Conservation (phyloP, 108 stramenopile species). For the Skeletonema costatum region DNA sequence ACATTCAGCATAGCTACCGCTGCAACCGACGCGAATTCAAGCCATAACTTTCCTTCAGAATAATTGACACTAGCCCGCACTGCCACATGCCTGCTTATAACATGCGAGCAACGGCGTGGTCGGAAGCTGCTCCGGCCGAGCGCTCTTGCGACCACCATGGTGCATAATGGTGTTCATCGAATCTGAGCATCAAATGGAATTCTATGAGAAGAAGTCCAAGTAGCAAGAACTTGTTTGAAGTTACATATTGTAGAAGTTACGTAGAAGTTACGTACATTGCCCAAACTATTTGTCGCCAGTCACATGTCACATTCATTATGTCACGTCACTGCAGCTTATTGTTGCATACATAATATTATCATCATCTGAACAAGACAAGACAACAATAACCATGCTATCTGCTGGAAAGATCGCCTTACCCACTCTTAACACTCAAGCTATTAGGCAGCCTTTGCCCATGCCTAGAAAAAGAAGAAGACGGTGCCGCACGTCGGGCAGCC, state of each 20-base stretch:
- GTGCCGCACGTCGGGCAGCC: constrained; percentile 56
- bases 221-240: too few relatives aligned
- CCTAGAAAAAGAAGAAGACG: constrained; percentile 68
- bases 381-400: constrained; percentile 7
- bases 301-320: too few relatives aligned
- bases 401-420: constrained; percentile 32
- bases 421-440: constrained; percentile 32
- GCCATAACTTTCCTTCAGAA: neutral
- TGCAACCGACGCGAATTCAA: neutral
- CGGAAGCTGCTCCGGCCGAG: neutral
- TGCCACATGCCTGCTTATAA: too few relatives aligned
- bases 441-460: constrained; percentile 68
- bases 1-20: neutral
- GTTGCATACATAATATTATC: too few relatives aligned
- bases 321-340: too few relatives aligned
- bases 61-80: neutral
- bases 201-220: too few relatives aligned
- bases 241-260: too few relatives aligned
- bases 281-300: too few relatives aligned
- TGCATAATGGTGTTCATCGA: neutral
- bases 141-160: neutral
- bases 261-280: too few relatives aligned
- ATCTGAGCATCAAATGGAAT: too few relatives aligned
- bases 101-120: too few relatives aligned
- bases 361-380: too few relatives aligned